These are phyloP conservation scores for Isochrysis galbana DNA, from an alignment of 78 protist genomes.

Conservation along the genomic window DNA sequence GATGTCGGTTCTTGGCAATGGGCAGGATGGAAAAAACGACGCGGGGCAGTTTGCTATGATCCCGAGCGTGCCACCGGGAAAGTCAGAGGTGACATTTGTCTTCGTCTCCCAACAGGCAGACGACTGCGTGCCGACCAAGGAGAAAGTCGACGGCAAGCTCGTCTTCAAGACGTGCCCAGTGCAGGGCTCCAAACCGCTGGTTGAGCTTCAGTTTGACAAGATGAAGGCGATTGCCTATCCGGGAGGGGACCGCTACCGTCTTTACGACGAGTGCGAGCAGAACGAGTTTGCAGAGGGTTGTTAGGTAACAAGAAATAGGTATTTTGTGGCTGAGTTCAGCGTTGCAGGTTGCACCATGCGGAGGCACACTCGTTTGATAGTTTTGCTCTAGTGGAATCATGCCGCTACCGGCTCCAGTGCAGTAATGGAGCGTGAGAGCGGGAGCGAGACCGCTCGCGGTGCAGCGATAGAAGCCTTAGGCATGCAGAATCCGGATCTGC, in stretches of 20 bases:
- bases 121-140: neutral
- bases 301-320: too few species aligned
- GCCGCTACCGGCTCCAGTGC: too few species aligned
- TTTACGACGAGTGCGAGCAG: slow-evolving; percentile 22
- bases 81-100: neutral
- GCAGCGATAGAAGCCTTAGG: too few species aligned
- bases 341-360: too few species aligned
- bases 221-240: neutral
- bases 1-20: neutral
- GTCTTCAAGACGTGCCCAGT: neutral
- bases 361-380: too few species aligned
- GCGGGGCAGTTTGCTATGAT: slow-evolving; percentile 25
- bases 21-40: neutral
- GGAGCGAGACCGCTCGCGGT: too few species aligned
- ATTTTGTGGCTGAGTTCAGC: too few species aligned
- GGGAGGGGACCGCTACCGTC: slow-evolving; percentile 12
- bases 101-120: slow-evolving; percentile 9
- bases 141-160: neutral
- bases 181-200: neutral
- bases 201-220: neutral
- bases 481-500: too few species aligned
- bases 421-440: too few species aligned
- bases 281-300: slow-evolving; percentile 69
- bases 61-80: neutral
- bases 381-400: too few species aligned